A percentile compares a stretch with the other conserved stretches of the same genome.
phyloP scores from a whole-genome alignment of 306 rosid species.

The Lupinus albus region DNA sequence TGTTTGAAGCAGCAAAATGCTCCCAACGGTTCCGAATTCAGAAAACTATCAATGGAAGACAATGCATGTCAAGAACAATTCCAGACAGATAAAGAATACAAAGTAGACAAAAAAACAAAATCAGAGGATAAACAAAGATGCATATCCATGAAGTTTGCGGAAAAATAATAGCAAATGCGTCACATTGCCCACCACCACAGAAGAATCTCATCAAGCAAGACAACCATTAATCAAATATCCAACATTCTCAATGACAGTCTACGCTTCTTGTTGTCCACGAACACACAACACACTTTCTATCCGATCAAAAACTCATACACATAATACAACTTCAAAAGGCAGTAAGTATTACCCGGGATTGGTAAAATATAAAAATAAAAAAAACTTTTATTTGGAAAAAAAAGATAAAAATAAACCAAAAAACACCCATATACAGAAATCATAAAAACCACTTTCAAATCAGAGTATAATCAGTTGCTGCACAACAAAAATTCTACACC shows the following conservation, averaged over 20 bases:
- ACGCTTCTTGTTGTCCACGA: not conserved
- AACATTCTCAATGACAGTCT: not conserved
- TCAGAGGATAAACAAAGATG: constrained; percentile 27
- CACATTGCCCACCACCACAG: constrained; percentile 1
- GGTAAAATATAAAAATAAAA: not conserved
- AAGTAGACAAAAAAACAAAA: not conserved
- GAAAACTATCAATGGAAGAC: constrained; percentile 58
- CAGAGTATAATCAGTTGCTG: not conserved
- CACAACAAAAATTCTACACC: constrained; percentile 2
- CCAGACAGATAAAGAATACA: constrained; percentile 28
- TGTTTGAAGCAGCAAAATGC: constrained; percentile 79
- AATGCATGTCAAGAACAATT: constrained; percentile 29
- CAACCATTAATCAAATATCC: not conserved
- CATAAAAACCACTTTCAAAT: not conserved
- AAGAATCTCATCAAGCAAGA: constrained; percentile 1
- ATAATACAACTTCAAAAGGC: no score
- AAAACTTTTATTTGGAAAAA: not conserved
- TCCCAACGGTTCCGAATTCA: constrained; percentile 76
- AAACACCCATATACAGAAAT: not conserved
- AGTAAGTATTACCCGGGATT: no score
- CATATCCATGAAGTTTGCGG: not conserved
- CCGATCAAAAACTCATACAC: no score
- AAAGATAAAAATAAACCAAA: constrained; percentile 23
- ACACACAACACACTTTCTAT: not conserved
- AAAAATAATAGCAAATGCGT: not conserved